Evolutionary conservation across 129 eudicot species (phyloP).

Genomic region (Erigeron canadensis): DNA sequence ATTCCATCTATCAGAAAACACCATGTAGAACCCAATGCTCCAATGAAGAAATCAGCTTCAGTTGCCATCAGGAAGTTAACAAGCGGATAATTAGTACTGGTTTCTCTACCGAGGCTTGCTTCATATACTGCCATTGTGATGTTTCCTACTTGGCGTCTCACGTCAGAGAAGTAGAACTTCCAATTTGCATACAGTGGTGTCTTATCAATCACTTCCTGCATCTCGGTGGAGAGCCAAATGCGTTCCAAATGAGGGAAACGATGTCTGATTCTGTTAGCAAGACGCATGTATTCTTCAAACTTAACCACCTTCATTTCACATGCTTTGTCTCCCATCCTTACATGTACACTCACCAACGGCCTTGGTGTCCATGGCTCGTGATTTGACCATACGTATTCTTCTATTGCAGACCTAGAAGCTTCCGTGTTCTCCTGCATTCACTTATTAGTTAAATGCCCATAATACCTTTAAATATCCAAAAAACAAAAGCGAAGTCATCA

Average conservation of each 20-base stretch:
- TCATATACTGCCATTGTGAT: constrained; percentile 85
- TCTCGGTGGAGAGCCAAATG: constrained; percentile 95
- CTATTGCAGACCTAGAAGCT: constrained; percentile 48
- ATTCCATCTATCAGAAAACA: constrained; percentile 95
- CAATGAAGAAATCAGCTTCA: constrained; percentile 87
- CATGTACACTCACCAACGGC: constrained; percentile 92
- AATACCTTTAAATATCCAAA: background rate
- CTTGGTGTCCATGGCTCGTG: constrained; percentile 88
- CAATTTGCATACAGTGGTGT: constrained; percentile 52
- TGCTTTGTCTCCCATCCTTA: constrained; percentile 98
- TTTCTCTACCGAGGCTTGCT: constrained; percentile 71
- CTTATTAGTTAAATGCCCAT: background rate
- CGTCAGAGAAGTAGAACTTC: constrained; percentile 84
- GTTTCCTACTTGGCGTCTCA: constrained; percentile 78
- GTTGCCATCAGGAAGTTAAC: constrained; percentile 95
- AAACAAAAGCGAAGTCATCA: background rate
- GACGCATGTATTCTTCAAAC: constrained; percentile 82
- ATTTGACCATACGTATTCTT: constrained; percentile 90
- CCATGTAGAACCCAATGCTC: constrained; percentile 99
- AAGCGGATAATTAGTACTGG: constrained; percentile 89
- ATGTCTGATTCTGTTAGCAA: constrained; percentile 64
- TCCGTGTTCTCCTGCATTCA: constrained; percentile 37
- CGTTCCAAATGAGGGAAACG: constrained; percentile 74
- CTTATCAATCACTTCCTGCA: constrained; percentile 84
- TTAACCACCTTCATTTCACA: constrained; percentile 93